These are phyloP conservation scores for Trichoderma sp. DNA, from an alignment of 2,329 filamentous ascomycete species.

Conservation along the genomic window DNA sequence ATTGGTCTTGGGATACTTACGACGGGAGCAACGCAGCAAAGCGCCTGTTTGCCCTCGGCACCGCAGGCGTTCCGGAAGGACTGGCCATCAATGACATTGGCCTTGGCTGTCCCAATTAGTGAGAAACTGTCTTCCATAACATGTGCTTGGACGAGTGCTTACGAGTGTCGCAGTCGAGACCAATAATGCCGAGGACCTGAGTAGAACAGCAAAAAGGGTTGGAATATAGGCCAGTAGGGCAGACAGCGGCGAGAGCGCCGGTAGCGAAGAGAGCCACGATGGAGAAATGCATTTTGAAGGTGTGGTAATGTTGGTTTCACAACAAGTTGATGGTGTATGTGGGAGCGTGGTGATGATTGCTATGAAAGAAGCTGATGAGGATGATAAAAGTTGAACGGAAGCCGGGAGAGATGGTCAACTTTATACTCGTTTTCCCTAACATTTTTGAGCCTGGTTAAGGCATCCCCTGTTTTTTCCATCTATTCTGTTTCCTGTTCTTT, in stretches of 20 bases:
- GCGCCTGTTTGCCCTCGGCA: not conserved
- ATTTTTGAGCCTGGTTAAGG: not conserved
- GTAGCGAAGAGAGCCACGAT: not conserved
- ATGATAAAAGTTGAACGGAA: not conserved
- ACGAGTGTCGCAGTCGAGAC: not conserved
- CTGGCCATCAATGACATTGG: too few relatives aligned
- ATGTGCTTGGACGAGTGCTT: too few relatives aligned
- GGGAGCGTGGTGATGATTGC: not conserved
- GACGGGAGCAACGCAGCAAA: not conserved
- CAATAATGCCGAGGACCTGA: not conserved
- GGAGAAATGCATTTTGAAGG: conserved; percentile 7
- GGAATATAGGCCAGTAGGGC: not conserved
- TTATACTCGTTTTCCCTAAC: not conserved
- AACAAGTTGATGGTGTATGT: not conserved
- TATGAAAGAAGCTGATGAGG: not conserved
- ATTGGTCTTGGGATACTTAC: not conserved
- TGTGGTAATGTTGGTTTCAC: not conserved
- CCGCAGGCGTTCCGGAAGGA: not conserved
- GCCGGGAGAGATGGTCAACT: not conserved
- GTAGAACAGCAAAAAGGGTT: not conserved
- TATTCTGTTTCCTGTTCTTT: not conserved
- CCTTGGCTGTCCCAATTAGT: not conserved
- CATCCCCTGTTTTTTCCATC: not conserved
- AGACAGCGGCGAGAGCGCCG: not conserved
- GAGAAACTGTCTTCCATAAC: too few relatives aligned